These are phyloP conservation scores for Tarenaya hassleriana DNA, from an alignment of 345 rosid genomes.

Conservation along the genomic window DNA sequence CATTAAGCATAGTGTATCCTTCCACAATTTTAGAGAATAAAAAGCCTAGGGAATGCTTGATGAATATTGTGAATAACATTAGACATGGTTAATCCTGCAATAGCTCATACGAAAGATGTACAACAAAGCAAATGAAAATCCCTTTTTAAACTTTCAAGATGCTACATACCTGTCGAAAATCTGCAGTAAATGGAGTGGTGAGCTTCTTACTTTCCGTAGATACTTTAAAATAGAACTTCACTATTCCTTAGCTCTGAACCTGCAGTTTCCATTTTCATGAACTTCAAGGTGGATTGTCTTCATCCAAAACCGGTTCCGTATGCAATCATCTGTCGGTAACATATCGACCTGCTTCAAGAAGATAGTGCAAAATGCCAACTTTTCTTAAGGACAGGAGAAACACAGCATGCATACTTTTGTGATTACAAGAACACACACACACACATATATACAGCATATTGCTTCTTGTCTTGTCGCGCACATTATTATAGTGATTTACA, in stretches of 20 bases:
- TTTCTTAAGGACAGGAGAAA: slow-evolving; percentile 11
- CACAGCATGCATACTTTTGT: slow-evolving; percentile 1
- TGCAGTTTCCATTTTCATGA: not conserved
- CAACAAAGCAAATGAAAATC: slow-evolving; percentile 4
- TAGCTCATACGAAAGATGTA: slow-evolving; percentile 28
- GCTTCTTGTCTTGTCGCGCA: slow-evolving; percentile 19
- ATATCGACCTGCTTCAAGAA: slow-evolving; percentile 6
- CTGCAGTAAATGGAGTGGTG: slow-evolving; percentile 4
- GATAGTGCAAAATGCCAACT: slow-evolving; percentile 9
- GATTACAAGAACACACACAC: slow-evolving; percentile 6
- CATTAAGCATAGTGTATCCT: slow-evolving; percentile 35
- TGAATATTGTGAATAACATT: slow-evolving; percentile 6
- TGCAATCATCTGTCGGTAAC: slow-evolving; percentile 5
- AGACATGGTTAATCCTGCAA: slow-evolving; percentile 7
- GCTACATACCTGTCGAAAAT: slow-evolving; percentile 17
- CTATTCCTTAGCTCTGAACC: slow-evolving; percentile 3
- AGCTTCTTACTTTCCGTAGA: slow-evolving; percentile 16
- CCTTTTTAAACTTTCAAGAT: not conserved
- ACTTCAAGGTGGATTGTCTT: not conserved
- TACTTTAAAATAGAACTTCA: slow-evolving; percentile 6
- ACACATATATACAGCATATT: slow-evolving; percentile 14
- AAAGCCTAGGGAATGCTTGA: slow-evolving; percentile 32
- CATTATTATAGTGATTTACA: slow-evolving; percentile 27
- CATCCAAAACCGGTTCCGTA: slow-evolving; percentile 1
- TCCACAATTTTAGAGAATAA: slow-evolving; percentile 44